Evolutionary conservation across 331 rosid genomes (phyloP).

Genomic region (Quercus phellos): DNA sequence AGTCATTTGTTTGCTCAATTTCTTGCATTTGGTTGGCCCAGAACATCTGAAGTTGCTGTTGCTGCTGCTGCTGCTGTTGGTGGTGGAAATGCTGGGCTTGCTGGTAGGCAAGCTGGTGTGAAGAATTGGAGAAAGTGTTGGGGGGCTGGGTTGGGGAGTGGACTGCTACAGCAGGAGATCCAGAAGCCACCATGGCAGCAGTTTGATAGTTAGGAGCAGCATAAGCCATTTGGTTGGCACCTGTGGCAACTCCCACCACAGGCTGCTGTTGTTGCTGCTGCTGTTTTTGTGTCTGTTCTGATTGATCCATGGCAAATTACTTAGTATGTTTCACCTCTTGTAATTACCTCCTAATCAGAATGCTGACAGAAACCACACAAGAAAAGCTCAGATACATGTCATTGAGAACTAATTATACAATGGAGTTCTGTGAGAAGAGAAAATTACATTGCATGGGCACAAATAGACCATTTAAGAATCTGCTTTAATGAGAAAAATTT

Average conservation of each 20-base stretch:
- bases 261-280: conserved; percentile 35
- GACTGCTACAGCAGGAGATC: conserved; percentile 40
- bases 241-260: conserved; percentile 40
- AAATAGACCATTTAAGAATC: background rate
- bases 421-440: background rate
- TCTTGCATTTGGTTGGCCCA: conserved; percentile 82
- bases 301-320: conserved; percentile 52
- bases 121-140: conserved; percentile 41
- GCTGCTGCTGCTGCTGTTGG: conserved; percentile 67
- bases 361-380: conserved; percentile 17
- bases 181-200: conserved; percentile 61
- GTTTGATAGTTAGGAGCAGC: conserved; percentile 54
- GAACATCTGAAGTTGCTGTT: conserved; percentile 64
- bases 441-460: background rate
- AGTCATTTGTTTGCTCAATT: conserved; percentile 58
- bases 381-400: background rate
- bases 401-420: conserved; percentile 2
- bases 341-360: conserved; percentile 22
- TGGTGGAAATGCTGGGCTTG: conserved; percentile 75
- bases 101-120: conserved; percentile 61
- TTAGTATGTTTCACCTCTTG: conserved; percentile 21
- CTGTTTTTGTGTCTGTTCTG: conserved; percentile 51
- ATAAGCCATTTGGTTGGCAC: conserved; percentile 50
- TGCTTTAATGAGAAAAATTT: background rate
- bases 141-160: conserved; percentile 56